Evolutionary conservation across 1,284 basidiomycete genomes (phyloP).

Genomic region (Ustilago xerochloae): DNA sequence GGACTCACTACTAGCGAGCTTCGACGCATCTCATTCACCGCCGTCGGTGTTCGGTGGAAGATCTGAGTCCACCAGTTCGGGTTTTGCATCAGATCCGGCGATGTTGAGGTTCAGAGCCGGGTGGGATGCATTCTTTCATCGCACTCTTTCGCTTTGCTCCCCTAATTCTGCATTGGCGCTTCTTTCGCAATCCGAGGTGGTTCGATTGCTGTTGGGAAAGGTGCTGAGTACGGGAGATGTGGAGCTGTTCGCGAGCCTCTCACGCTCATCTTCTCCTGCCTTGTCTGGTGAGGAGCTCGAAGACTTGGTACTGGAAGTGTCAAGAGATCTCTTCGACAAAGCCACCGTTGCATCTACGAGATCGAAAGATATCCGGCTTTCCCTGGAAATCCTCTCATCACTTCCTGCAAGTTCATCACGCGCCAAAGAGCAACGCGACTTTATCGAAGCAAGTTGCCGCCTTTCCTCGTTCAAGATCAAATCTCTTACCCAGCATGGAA

Average conservation of each 20-base stretch:
- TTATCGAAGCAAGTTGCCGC: constrained; percentile 49
- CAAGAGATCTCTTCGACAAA: constrained; percentile 28
- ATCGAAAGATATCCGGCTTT: constrained; percentile 21
- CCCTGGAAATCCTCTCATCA: constrained; percentile 26
- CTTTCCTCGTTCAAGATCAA: constrained; percentile 44
- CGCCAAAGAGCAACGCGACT: constrained; percentile 15
- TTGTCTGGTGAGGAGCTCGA: constrained; percentile 10
- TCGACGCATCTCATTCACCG: constrained; percentile 6
- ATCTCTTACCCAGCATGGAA: constrained; percentile 6
- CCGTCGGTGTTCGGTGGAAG: constrained; percentile 7
- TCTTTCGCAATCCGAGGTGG: background rate
- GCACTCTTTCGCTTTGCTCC: constrained; percentile 5
- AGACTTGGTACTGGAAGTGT: constrained; percentile 28
- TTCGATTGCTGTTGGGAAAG: constrained; percentile 5
- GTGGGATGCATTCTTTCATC: constrained; percentile 24
- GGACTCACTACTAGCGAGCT: background rate
- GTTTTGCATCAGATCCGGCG: background rate
- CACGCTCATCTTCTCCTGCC: background rate
- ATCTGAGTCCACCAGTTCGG: background rate
- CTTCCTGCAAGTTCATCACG: background rate
- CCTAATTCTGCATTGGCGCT: background rate
- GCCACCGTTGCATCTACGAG: constrained; percentile 18
- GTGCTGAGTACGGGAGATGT: constrained; percentile 31
- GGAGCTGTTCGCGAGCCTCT: constrained; percentile 28
- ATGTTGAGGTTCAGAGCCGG: constrained; percentile 16